These are phyloP conservation scores for Coprinellus aureogranulatus DNA, from an alignment of 768 basidiomycete genomes.

Conservation along the genomic window DNA sequence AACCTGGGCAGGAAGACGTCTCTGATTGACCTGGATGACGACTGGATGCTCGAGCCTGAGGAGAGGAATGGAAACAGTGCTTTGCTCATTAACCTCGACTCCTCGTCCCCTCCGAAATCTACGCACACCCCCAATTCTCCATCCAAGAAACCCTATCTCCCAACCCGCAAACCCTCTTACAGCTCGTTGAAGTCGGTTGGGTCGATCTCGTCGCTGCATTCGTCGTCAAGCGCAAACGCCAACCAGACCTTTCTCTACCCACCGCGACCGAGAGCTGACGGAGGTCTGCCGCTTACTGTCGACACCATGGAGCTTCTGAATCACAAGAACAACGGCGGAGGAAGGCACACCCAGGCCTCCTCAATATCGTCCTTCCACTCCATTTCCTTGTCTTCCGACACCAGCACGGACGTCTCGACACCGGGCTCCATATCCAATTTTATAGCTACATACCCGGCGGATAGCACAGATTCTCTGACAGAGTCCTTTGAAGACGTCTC, in stretches of 20 bases:
- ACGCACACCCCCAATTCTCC: constrained; percentile 57
- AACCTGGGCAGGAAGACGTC: constrained; percentile 54
- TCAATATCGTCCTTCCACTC: constrained; percentile 84
- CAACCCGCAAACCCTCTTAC: constrained; percentile 63
- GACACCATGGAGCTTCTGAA: constrained; percentile 2
- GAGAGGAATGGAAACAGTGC: constrained; percentile 13
- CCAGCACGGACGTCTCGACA: constrained; percentile 48
- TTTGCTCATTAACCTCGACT: constrained; percentile 56
- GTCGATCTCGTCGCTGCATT: constrained; percentile 30
- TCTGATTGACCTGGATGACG: constrained; percentile 67
- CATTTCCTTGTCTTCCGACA: constrained; percentile 73
- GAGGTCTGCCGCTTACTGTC: constrained; percentile 43
- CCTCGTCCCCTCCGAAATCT: constrained; percentile 38
- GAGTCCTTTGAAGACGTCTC: constrained; percentile 76
- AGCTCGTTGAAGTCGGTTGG: constrained; percentile 42
- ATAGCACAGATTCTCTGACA: constrained; percentile 51
- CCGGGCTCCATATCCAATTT: constrained; percentile 41
- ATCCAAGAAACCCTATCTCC: constrained; percentile 65
- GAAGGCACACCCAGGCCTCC: constrained; percentile 56
- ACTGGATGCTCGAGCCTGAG: constrained; percentile 71
- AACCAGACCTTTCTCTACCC: constrained; percentile 27
- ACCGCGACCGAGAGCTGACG: constrained; percentile 44
- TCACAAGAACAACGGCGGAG: not conserved
- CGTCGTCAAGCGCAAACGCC: constrained; percentile 11
- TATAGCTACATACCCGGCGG: constrained; percentile 47